phyloP scores from a whole-genome alignment of 768 basidiomycete genomes.

The Boletus pseudopeckii region DNA sequence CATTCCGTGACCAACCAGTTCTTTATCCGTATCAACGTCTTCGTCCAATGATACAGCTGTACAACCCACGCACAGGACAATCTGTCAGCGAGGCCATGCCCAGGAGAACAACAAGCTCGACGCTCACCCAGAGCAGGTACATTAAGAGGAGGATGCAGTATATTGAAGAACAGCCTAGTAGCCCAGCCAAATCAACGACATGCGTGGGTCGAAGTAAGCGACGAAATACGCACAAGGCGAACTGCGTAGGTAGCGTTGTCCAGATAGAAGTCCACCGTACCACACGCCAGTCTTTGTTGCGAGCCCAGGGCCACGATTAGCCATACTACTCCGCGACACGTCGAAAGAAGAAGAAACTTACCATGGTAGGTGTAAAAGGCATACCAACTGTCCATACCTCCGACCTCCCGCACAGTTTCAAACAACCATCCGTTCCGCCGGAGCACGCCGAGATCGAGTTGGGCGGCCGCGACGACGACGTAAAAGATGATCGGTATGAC shows the following conservation, averaged over 20 bases:
- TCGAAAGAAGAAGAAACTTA: slow-evolving; percentile 31
- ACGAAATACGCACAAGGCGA: slow-evolving; percentile 67
- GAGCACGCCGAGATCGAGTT: slow-evolving; percentile 56
- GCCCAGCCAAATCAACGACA: slow-evolving; percentile 24
- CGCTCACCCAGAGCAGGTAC: slow-evolving; percentile 79
- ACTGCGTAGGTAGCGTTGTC: slow-evolving; percentile 88
- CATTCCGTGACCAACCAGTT: slow-evolving; percentile 89
- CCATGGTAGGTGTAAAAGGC: slow-evolving; percentile 80
- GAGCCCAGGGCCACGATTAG: neutral
- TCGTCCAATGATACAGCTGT: slow-evolving; percentile 83
- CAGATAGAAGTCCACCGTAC: slow-evolving; percentile 67
- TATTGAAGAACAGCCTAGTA: slow-evolving; percentile 75
- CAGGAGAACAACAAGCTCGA: neutral
- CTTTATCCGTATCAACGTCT: slow-evolving; percentile 89
- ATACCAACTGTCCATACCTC: slow-evolving; percentile 58
- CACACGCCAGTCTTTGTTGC: slow-evolving; percentile 51
- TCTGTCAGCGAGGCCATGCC: neutral
- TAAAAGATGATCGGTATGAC: slow-evolving; percentile 84
- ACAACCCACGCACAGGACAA: neutral
- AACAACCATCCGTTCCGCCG: slow-evolving; percentile 82
- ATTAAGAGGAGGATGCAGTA: slow-evolving; percentile 82
- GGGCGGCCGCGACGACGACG: slow-evolving; percentile 60
- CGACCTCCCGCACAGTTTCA: slow-evolving; percentile 44
- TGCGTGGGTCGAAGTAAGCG: neutral
- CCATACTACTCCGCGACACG: neutral